These are phyloP conservation scores for Malassezia arunalokei DNA, from an alignment of 1,284 basidiomycete genomes.

Conservation along the genomic window DNA sequence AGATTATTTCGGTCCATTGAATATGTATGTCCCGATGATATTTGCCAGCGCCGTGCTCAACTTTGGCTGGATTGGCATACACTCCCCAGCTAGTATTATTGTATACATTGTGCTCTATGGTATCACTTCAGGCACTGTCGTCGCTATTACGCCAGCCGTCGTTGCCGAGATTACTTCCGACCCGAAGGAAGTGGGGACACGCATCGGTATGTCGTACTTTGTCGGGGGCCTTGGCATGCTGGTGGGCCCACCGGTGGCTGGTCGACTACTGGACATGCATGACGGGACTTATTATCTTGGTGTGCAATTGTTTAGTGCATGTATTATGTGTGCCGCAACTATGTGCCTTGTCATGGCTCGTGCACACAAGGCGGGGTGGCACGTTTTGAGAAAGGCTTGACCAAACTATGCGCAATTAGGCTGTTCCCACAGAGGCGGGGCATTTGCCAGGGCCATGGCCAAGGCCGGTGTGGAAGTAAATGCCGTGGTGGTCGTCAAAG, in stretches of 20 bases:
- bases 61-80: constrained; percentile 17
- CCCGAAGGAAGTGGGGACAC: not conserved
- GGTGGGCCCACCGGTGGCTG: constrained; percentile 18
- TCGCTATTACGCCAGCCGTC: constrained; percentile 19
- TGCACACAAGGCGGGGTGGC: not conserved
- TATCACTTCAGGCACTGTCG: constrained; percentile 26
- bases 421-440: not conserved
- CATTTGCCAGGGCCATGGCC: not conserved
- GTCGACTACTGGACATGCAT: constrained; percentile 6
- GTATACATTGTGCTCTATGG: constrained; percentile 26
- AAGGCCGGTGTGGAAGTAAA: constrained; percentile 1
- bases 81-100: constrained; percentile 10
- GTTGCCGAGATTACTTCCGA: constrained; percentile 1
- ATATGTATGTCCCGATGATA: constrained; percentile 41
- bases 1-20: constrained; percentile 42
- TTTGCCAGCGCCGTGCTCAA: constrained; percentile 28
- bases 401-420: not conserved
- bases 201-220: constrained; percentile 1
- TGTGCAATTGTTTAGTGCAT: constrained; percentile 13
- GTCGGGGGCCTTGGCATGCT: constrained; percentile 11
- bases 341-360: not conserved
- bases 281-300: constrained; percentile 1
- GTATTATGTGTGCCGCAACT: not conserved
- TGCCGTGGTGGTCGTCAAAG: constrained; percentile 2
- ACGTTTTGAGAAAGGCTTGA: too few relatives aligned